Conservation (phyloP, 2,329 filamentous ascomycete species). For the Tolypocladium sp. region DNA sequence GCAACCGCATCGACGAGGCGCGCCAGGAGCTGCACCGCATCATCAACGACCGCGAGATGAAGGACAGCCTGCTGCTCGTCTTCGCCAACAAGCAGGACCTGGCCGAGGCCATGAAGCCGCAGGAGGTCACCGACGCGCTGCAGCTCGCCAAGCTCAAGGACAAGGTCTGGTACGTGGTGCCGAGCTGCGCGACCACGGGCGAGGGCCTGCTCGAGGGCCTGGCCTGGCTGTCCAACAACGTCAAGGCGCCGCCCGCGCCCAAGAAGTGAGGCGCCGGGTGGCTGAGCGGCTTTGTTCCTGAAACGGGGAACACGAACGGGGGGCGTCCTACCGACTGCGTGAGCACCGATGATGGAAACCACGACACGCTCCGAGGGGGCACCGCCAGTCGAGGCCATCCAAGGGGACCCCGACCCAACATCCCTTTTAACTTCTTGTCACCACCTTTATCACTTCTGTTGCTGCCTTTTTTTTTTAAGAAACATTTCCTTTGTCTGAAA, state of each 20-base stretch:
- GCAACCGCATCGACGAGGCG: conserved; percentile 84
- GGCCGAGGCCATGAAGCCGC: conserved; percentile 67
- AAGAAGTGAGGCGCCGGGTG: conserved; percentile 49
- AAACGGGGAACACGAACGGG: too few relatives aligned
- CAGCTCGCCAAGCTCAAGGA: conserved; percentile 71
- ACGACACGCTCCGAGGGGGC: too few relatives aligned
- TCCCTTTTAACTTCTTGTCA: conserved; percentile 2
- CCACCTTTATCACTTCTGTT: not conserved
- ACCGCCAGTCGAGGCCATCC: too few relatives aligned
- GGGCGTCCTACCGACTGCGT: too few relatives aligned
- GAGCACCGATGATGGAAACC: too few relatives aligned
- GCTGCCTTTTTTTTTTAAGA: not conserved
- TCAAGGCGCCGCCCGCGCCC: conserved; percentile 54
- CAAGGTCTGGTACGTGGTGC: conserved; percentile 78
- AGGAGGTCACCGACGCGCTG: conserved; percentile 70
- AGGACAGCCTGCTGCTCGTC: conserved; percentile 85
- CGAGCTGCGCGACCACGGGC: conserved; percentile 72
- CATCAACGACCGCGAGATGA: conserved; percentile 96
- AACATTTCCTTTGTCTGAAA: conserved; percentile 4
- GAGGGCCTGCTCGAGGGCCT: conserved; percentile 75
- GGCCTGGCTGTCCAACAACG: conserved; percentile 77
- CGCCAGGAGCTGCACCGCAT: conserved; percentile 91
- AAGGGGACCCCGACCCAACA: too few relatives aligned
- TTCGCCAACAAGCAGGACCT: conserved; percentile 99
- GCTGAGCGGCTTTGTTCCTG: too few relatives aligned